Conservation (phyloP, 2,329 filamentous ascomycete genomes). For the Fusarium falciforme region DNA sequence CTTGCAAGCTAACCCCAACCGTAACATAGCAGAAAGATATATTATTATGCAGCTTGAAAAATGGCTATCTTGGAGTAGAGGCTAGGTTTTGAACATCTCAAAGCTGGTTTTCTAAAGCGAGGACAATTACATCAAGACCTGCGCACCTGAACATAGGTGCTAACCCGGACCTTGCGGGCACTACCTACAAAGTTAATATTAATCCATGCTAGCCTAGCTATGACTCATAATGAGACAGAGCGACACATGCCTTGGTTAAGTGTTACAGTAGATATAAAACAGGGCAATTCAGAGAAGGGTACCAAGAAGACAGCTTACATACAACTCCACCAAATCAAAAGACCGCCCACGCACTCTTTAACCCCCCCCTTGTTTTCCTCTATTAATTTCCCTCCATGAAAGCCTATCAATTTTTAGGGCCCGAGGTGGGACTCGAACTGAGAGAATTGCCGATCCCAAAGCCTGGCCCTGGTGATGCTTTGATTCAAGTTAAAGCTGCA, state of each 20-base stretch:
- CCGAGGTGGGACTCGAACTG: not conserved
- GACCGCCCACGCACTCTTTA: no score
- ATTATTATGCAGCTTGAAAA: no score
- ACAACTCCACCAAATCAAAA: not conserved
- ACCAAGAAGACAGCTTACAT: not conserved
- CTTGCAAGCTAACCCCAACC: not conserved
- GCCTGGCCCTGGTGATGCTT: not conserved
- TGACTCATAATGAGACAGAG: not conserved
- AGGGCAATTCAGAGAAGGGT: not conserved
- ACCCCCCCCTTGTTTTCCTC: not conserved
- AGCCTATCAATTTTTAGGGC: not conserved
- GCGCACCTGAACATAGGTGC: no score
- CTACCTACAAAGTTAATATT: no score
- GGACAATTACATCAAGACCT: no score
- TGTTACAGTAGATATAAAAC: not conserved
- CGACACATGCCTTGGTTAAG: not conserved
- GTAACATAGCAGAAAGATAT: not conserved
- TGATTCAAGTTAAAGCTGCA: not conserved
- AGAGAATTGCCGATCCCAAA: not conserved
- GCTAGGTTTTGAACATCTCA: not conserved
- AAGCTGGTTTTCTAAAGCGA: not conserved
- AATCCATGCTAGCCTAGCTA: not conserved
- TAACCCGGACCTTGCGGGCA: no score
- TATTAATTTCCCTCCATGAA: not conserved
- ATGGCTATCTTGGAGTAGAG: not conserved